Evolutionary conservation across 2,329 filamentous ascomycete genomes (phyloP).

Genomic region (Aspergillus amoenus): DNA sequence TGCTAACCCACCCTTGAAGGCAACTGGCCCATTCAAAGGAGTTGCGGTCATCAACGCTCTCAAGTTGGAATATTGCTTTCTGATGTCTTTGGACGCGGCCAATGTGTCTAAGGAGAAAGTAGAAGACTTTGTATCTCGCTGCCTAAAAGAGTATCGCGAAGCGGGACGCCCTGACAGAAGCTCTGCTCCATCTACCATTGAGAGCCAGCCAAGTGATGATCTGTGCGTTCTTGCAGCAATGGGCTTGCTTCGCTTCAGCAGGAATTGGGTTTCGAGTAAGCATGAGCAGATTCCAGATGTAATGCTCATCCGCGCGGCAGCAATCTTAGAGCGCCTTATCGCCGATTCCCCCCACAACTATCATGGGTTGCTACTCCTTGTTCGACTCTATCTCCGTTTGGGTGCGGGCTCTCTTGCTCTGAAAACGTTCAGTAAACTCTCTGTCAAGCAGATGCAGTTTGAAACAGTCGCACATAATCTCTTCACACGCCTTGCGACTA

Average conservation of each 20-base stretch:
- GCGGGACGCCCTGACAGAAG: slow-evolving; percentile 22
- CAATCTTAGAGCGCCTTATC: slow-evolving; percentile 41
- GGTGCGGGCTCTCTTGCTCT: slow-evolving; percentile 49
- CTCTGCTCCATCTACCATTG: slow-evolving; percentile 35
- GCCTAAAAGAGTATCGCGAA: slow-evolving; percentile 35
- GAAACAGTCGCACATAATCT: slow-evolving; percentile 50
- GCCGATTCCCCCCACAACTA: slow-evolving; percentile 49
- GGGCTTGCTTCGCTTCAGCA: slow-evolving; percentile 36
- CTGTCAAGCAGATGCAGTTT: slow-evolving; percentile 50
- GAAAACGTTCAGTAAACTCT: slow-evolving; percentile 45
- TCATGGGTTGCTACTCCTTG: slow-evolving; percentile 43
- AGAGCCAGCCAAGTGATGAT: slow-evolving; percentile 46
- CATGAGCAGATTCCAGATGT: slow-evolving; percentile 25
- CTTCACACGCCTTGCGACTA: slow-evolving; percentile 47
- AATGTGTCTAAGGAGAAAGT: slow-evolving; percentile 26
- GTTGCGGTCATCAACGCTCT: slow-evolving; percentile 43
- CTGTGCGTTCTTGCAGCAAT: slow-evolving; percentile 45
- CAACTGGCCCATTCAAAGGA: slow-evolving; percentile 23
- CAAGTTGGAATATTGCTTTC: slow-evolving; percentile 45
- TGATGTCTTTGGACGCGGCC: slow-evolving; percentile 32
- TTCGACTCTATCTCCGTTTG: slow-evolving; percentile 44
- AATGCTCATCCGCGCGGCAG: slow-evolving; percentile 38
- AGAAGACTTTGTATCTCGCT: slow-evolving; percentile 40
- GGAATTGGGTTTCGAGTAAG: slow-evolving; percentile 17
- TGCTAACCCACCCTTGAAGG: slow-evolving; percentile 16